Percentiles rank a stretch among this genome's conserved stretches.
Evolutionary conservation across 768 basidiomycete genomes (phyloP).

Genomic region (Tricholomella constricta): DNA sequence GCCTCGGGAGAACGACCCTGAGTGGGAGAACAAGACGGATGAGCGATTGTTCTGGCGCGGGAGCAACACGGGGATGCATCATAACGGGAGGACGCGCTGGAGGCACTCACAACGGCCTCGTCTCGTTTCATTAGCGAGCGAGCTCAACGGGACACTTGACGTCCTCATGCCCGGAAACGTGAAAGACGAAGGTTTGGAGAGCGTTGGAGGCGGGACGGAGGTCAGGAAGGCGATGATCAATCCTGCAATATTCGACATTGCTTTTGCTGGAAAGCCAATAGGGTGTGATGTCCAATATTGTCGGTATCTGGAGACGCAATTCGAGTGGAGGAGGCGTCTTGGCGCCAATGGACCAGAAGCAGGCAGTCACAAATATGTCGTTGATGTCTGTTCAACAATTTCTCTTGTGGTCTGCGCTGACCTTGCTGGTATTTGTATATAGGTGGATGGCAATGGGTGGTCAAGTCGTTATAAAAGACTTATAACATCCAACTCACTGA

Average conservation of each 20-base stretch:
- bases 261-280: conserved; percentile 45
- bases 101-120: conserved; percentile 44
- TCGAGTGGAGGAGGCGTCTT: conserved; percentile 48
- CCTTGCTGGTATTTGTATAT: not conserved
- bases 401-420: not conserved
- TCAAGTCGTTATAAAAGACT: conserved; percentile 63
- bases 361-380: conserved; percentile 56
- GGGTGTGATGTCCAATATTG: conserved; percentile 47
- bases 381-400: conserved; percentile 43
- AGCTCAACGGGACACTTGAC: conserved; percentile 33
- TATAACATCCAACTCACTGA: conserved; percentile 56
- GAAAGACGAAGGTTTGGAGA: conserved; percentile 11
- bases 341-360: conserved; percentile 36
- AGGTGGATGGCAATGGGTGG: conserved; percentile 66
- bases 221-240: conserved; percentile 40
- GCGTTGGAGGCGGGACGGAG: conserved; percentile 35
- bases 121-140: conserved; percentile 40
- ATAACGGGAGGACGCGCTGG: conserved; percentile 42
- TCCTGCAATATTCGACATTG: conserved; percentile 56
- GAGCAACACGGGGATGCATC: conserved; percentile 62
- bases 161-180: conserved; percentile 32
- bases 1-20: conserved; percentile 46
- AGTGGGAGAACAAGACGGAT: conserved; percentile 63
- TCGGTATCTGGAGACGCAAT: conserved; percentile 40
- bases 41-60: conserved; percentile 69